Conservation (phyloP, 176 grass and related monocot genomes). For the Metroxylon sagu region DNA sequence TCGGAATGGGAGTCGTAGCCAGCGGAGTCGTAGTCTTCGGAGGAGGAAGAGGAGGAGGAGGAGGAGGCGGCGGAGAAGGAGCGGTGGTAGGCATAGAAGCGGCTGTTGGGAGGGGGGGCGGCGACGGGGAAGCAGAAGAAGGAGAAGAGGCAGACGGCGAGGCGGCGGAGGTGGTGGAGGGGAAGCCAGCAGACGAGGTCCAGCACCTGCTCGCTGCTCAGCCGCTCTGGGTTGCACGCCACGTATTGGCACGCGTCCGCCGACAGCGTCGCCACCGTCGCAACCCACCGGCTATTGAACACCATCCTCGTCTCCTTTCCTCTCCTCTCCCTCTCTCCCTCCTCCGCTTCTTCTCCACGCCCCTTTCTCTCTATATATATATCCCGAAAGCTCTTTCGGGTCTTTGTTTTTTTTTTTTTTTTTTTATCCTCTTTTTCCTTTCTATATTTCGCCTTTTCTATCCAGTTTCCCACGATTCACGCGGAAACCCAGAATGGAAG, state of each 20-base stretch:
- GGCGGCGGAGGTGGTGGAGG: slow-evolving; percentile 54
- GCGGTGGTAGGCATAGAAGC: not conserved
- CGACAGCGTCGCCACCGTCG: slow-evolving; percentile 67
- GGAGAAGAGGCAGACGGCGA: slow-evolving; percentile 45
- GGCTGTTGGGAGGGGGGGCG: slow-evolving; percentile 7
- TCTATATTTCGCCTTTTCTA: too few relatives aligned
- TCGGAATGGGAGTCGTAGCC: slow-evolving; percentile 40
- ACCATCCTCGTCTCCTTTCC: slow-evolving; percentile 18
- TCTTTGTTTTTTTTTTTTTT: too few relatives aligned
- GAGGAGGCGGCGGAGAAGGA: slow-evolving; percentile 17
- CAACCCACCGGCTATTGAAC: slow-evolving; percentile 53
- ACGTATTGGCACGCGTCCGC: slow-evolving; percentile 72
- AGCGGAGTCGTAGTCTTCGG: slow-evolving; percentile 15
- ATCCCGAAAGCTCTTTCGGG: too few relatives aligned
- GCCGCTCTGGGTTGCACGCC: slow-evolving; percentile 82
- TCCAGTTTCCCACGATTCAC: too few relatives aligned
- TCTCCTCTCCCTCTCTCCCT: too few relatives aligned
- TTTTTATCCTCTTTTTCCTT: too few relatives aligned
- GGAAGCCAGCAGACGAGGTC: slow-evolving; percentile 63
- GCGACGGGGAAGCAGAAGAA: slow-evolving; percentile 68
- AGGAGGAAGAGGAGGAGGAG: slow-evolving; percentile 16
- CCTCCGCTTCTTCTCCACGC: too few relatives aligned
- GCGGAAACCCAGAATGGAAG: too few relatives aligned
- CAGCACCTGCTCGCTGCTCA: slow-evolving; percentile 67
- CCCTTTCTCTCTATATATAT: too few relatives aligned